Evolutionary conservation across 2,329 filamentous ascomycete species (phyloP), one percentile per base, ranked within the genome.

Genomic region (Arthrobotrys pseudoclavata): DNA sequence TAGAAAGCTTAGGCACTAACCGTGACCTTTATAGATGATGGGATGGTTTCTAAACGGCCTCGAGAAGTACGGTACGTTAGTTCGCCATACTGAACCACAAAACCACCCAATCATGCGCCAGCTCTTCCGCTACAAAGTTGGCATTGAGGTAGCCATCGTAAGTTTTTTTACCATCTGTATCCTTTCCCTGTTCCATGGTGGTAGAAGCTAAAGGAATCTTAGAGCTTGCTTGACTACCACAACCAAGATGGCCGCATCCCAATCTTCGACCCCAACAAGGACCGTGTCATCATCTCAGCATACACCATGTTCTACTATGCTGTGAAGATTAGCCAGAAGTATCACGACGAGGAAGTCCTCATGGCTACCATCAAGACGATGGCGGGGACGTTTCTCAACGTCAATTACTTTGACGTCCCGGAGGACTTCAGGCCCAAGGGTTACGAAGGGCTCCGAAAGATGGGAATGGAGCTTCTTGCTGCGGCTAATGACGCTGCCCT

Each of bases 21-120:
- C 15, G 3, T 18, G 6, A 15, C 2, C 9, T 18, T 3, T 37
- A 20, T 9, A 76, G 72, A 47, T 76, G n/a, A 66, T 76, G 52
- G 60, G 50, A 53, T 76, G 72, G 72, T 76, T 76, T 31, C 50
- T 70, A 9, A 22, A 24, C 31, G 72, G 72, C 7, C 47, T 76
- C 22, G 66, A 76, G n/a, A 76, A 45, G 26, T 60, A 69, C 18
- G 72, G 66, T 3, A 47, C 45, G 5, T 67, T 76, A n/a, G 34
- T 61, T 26, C 72, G 60, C 13, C 50, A 70, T n/a, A 37, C 60
- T 7, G 72, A 76, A 1, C 57, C 55, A 15, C 26, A 60, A 5
- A 61, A 62, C 12, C 72, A 76, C 47, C 29, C 18, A 1, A 15
- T 40, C 9, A 53, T 70, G 24, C 48, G 50, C 3, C 50, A 47